phyloP scores from a whole-genome alignment of 225 moss, liverwort and hornwort species.

The Anthoceros angustus region DNA sequence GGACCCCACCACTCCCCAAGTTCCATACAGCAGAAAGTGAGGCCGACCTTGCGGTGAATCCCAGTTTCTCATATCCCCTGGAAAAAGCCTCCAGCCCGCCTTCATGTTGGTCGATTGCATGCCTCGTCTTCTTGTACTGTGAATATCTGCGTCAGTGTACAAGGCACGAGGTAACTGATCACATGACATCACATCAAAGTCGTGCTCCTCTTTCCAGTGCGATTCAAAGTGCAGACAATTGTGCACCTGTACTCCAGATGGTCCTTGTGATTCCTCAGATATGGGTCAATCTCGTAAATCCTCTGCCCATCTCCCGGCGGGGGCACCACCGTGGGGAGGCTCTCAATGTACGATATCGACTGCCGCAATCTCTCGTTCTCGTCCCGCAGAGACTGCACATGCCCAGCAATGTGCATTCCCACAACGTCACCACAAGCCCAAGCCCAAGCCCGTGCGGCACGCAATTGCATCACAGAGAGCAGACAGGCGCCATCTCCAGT shows the following conservation, averaged over 20 bases:
- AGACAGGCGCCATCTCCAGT: background rate
- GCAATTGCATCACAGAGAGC: background rate
- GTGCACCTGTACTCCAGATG: constrained; percentile 9
- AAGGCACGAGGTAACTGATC: background rate
- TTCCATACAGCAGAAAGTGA: background rate
- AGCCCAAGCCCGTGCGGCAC: background rate
- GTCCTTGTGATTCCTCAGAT: constrained; percentile 3
- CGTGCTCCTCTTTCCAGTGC: background rate
- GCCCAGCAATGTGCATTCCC: background rate
- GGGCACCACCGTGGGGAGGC: constrained; percentile 6
- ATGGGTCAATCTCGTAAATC: constrained; percentile 7
- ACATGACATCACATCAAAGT: background rate
- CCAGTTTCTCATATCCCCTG: constrained; percentile 6
- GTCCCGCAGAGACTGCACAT: background rate
- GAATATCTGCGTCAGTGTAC: constrained; percentile 1
- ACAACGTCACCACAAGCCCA: background rate
- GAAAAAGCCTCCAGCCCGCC: constrained; percentile 7
- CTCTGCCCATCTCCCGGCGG: constrained; percentile 10
- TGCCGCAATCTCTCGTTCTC: constrained; percentile 5
- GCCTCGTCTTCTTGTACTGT: constrained; percentile 5
- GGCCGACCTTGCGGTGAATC: constrained; percentile 4
- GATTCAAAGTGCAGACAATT: background rate
- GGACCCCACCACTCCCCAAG: background rate
- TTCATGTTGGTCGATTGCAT: constrained; percentile 4
- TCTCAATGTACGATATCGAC: background rate